Evolutionary conservation across 331 rosid genomes (phyloP), one percentile per base, ranked within the genome.

Genomic region (Cydonia oblonga): DNA sequence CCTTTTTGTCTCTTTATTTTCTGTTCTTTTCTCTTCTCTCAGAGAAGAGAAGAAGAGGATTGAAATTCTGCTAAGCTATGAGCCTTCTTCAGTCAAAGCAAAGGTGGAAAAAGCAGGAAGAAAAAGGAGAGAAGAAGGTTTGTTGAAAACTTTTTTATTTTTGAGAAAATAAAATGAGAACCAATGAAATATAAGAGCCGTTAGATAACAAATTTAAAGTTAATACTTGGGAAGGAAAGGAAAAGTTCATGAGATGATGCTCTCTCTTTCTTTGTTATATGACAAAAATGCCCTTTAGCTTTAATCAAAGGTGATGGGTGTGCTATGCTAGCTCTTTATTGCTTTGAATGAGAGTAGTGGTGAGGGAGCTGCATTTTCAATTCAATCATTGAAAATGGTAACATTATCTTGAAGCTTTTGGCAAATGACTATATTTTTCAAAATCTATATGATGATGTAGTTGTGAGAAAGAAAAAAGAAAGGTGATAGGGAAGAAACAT

Each of bases 281-380:
- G 92, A 84, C 98, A 84, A 92, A 79, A 88, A 68, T 90, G 80
- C 90, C 92, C 96, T 88, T 88, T 87, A 81, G 91, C 97, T 92
- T 88, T 92, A 87, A 82, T 70, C 82, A 83, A 87, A 83, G 88
- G 54, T 1, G 9, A 2, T 15, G 53, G 68, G 62, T 66, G 77
- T 9, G 42, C 42, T 1, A 38, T 23, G 13, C 61, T 56, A 56
- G 15, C 54, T 81, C 95, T 90, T 89, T 86, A 79, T 83, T 78
- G 82, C 85, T 89, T 86, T 86, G 85, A 87, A 83, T 67, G 79
- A 78, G 81, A 79, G 2, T n/a, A 29, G 81, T 42, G 79, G 69
- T 46, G 71, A 81, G 77, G 88, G 82, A 78, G 65, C 82, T 89
- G 85, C 82, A 81, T 88, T 86, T 87, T 84, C 85, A 83, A 84